Evolutionary conservation across 768 basidiomycete species (phyloP).

Genomic region (Cystofilobasidium capitatum): DNA sequence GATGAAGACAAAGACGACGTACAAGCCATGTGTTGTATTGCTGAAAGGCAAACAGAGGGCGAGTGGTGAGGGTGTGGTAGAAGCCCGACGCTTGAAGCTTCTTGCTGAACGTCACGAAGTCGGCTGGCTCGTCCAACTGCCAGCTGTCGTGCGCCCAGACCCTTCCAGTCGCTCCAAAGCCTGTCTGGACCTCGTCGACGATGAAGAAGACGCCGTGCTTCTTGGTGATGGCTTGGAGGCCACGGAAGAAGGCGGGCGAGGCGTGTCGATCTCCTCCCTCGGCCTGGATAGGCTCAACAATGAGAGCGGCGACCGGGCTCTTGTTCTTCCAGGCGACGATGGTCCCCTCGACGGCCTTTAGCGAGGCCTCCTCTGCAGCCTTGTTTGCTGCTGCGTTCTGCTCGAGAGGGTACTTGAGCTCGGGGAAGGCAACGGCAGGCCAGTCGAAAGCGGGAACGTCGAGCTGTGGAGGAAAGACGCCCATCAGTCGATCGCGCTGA

Average conservation of each 20-base stretch:
- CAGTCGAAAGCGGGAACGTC: constrained; percentile 45
- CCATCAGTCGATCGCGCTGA: not conserved
- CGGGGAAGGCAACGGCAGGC: constrained; percentile 42
- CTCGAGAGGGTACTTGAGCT: constrained; percentile 42
- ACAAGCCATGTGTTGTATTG: constrained; percentile 40
- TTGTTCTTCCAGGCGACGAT: constrained; percentile 34
- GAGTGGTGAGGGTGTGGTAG: constrained; percentile 40
- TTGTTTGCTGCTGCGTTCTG: constrained; percentile 39
- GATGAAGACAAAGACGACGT: constrained; percentile 10
- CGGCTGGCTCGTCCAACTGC: constrained; percentile 38
- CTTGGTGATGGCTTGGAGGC: constrained; percentile 38
- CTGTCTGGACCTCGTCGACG: constrained; percentile 44
- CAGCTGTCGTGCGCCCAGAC: constrained; percentile 47
- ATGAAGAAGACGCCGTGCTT: constrained; percentile 43
- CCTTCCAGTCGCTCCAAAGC: constrained; percentile 43
- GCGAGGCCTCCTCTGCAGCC: constrained; percentile 37
- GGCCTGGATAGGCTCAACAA: constrained; percentile 43
- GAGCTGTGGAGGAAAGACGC: constrained; percentile 29
- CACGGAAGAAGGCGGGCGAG: constrained; percentile 40
- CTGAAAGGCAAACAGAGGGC: constrained; percentile 38
- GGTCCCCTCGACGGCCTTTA: constrained; percentile 37
- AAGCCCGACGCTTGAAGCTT: constrained; percentile 29
- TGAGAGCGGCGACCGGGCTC: constrained; percentile 42
- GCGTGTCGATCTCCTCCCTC: constrained; percentile 45
- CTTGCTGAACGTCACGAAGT: constrained; percentile 43